Percentiles rank a stretch among this genome's conserved stretches.
phyloP scores from a whole-genome alignment of 306 rosid genomes.

The Malus asiatica region DNA sequence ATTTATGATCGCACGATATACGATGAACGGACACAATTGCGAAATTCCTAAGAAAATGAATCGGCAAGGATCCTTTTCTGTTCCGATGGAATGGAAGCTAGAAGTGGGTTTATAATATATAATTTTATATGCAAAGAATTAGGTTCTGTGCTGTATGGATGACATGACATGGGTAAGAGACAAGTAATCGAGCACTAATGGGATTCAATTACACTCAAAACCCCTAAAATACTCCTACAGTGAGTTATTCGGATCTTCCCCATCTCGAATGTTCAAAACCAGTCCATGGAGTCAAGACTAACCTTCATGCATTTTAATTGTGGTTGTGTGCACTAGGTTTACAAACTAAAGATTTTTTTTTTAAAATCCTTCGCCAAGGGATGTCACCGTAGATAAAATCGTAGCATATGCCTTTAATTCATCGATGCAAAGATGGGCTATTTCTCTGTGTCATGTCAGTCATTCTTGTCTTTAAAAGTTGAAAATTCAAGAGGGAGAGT shows the following conservation, averaged over 20 bases:
- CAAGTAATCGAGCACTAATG: constrained; percentile 16
- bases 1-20: no score
- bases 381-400: background rate
- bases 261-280: background rate
- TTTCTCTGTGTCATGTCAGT: accelerated
- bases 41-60: no score
- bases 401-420: background rate
- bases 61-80: no score
- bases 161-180: background rate
- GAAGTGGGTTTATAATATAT: background rate
- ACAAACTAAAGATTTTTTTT: background rate
- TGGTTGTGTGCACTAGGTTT: background rate
- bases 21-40: no score
- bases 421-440: no score
- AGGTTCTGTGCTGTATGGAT: constrained; percentile 1
- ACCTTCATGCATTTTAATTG: background rate
- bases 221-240: no score
- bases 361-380: background rate
- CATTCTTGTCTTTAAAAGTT: background rate
- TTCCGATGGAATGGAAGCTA: background rate
- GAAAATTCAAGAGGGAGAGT: background rate
- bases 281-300: background rate
- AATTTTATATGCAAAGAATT: background rate
- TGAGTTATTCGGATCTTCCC: background rate
- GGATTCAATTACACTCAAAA: background rate